phyloP scores from a whole-genome alignment of 768 basidiomycete genomes.

The Pulveroboletus frians region DNA sequence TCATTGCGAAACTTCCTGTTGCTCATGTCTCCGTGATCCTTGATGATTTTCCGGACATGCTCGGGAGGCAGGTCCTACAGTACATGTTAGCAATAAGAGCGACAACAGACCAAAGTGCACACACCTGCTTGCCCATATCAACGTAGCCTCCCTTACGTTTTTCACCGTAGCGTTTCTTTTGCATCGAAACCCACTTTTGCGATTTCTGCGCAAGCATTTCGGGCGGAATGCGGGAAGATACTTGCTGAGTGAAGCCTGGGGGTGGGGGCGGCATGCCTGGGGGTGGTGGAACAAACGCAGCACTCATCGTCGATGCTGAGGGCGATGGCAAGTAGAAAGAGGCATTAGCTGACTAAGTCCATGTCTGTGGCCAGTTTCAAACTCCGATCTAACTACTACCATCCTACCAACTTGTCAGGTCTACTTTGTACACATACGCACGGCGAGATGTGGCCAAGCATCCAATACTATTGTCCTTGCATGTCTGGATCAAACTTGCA shows the following conservation, averaged over 20 bases:
- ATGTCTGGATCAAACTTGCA: constrained; percentile 42
- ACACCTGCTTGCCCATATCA: constrained; percentile 89
- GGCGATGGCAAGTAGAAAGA: constrained; percentile 20
- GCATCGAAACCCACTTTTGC: constrained; percentile 94
- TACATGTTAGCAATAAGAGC: constrained; percentile 6
- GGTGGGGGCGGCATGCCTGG: constrained; percentile 40
- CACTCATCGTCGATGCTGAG: constrained; percentile 32
- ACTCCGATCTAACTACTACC: too few relatives aligned
- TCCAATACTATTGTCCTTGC: constrained; percentile 73
- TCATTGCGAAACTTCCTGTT: constrained; percentile 99
- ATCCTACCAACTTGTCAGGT: too few relatives aligned
- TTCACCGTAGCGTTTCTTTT: constrained; percentile 87
- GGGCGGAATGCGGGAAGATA: constrained; percentile 44
- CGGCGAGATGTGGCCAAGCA: constrained; percentile 36
- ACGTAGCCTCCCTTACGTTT: constrained; percentile 85
- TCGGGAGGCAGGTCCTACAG: constrained; percentile 88
- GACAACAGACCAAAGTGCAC: constrained; percentile 15
- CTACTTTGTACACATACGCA: background rate
- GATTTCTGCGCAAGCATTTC: constrained; percentile 86
- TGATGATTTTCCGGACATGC: constrained; percentile 98
- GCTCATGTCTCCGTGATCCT: constrained; percentile 99
- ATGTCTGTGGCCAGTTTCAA: constrained; percentile 9
- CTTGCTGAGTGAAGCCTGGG: constrained; percentile 34
- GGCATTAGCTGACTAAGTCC: constrained; percentile 22
- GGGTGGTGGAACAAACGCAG: constrained; percentile 33